Evolutionary conservation across 371 early-diverging fungal genomes (phyloP).

Genomic region (Batkoa obscura): DNA sequence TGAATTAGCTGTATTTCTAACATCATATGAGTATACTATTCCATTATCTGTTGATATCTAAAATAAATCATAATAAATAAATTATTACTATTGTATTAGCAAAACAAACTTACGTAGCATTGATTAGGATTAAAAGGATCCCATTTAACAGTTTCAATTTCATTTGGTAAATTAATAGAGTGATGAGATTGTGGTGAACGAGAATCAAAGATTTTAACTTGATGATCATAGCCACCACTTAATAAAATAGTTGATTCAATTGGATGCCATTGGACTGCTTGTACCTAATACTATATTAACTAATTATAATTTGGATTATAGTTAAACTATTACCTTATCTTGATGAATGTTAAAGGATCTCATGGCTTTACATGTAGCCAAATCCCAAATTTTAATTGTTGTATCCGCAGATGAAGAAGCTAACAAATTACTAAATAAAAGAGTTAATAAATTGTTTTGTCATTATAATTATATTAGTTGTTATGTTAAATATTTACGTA

Average conservation of each 20-base stretch:
- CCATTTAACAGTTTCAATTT: conserved; percentile 83
- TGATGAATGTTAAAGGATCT: conserved; percentile 67
- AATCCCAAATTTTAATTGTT: conserved; percentile 94
- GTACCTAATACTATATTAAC: conserved; percentile 20
- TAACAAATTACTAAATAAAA: conserved; percentile 41
- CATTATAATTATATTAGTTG: background rate
- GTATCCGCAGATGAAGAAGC: conserved; percentile 84
- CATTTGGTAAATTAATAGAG: conserved; percentile 45
- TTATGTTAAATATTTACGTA: conserved; percentile 15
- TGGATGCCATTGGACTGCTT: conserved; percentile 79
- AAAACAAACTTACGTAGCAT: conserved; percentile 17
- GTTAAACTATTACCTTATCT: conserved; percentile 40
- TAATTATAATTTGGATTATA: conserved; percentile 1
- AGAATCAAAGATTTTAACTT: conserved; percentile 69
- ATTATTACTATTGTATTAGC: conserved; percentile 8
- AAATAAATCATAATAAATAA: conserved; percentile 11
- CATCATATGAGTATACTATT: conserved; percentile 69
- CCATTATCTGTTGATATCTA: conserved; percentile 77
- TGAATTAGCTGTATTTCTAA: conserved; percentile 24
- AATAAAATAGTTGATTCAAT: conserved; percentile 64
- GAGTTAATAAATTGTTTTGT: background rate
- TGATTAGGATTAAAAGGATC: conserved; percentile 55
- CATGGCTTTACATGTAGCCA: conserved; percentile 41
- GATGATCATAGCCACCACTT: conserved; percentile 78
- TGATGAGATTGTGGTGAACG: conserved; percentile 46